Conservation (phyloP, 495 filamentous ascomycete species). For the Penicillium ucsense region DNA sequence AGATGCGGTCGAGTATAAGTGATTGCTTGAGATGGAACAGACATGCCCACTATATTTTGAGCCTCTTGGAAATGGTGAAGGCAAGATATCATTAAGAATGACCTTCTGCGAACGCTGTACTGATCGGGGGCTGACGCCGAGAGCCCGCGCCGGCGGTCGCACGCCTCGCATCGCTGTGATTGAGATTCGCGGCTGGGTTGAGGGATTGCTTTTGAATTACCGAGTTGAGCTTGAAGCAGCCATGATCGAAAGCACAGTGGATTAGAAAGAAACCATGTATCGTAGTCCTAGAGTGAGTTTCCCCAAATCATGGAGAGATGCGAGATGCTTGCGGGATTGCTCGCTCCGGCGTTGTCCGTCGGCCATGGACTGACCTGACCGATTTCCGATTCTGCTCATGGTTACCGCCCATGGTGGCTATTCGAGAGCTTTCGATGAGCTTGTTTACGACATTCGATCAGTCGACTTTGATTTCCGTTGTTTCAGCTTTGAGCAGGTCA, state of each 20-base stretch:
- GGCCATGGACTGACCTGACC: slow-evolving; percentile 2
- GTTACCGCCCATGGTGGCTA: slow-evolving; percentile 30
- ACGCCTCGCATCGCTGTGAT: slow-evolving; percentile 34
- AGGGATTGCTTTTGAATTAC: slow-evolving; percentile 17
- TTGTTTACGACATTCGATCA: not conserved
- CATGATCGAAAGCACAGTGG: slow-evolving; percentile 24
- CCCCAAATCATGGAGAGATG: slow-evolving; percentile 13
- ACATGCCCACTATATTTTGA: not conserved
- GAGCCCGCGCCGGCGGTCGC: slow-evolving; percentile 28
- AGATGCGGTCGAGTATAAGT: slow-evolving; percentile 19
- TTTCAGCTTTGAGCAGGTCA: not conserved
- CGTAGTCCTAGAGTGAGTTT: slow-evolving; percentile 8
- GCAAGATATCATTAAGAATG: slow-evolving; percentile 11
- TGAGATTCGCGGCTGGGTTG: slow-evolving; percentile 11
- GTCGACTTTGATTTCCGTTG: not conserved
- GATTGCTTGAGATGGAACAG: slow-evolving; percentile 5
- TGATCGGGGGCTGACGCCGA: slow-evolving; percentile 22
- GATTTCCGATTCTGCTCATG: slow-evolving; percentile 19
- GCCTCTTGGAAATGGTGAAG: slow-evolving; percentile 1
- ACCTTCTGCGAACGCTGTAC: slow-evolving; percentile 10
- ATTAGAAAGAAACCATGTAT: slow-evolving; percentile 3
- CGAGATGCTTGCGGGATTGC: slow-evolving; percentile 10
- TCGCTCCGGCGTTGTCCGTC: slow-evolving; percentile 8
- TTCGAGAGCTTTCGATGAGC: slow-evolving; percentile 29
- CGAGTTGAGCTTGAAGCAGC: slow-evolving; percentile 14